Base-by-base conservation (phyloP, 2,329 filamentous ascomycete species). In the Zopfia rhizophila region DNA sequence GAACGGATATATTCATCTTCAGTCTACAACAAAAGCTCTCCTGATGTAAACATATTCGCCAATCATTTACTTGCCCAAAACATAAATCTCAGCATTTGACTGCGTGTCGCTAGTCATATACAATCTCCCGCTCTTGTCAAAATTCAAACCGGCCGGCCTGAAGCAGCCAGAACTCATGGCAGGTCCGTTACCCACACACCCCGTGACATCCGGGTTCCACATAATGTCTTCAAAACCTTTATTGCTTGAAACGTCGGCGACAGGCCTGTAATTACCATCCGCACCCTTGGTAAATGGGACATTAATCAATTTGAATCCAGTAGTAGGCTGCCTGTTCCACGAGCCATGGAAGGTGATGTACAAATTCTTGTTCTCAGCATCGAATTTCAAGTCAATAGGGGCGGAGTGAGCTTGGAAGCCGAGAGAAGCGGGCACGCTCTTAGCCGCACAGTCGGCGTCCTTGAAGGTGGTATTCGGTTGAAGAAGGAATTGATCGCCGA, bases 261-360 rank as follows among this genome's bases (percentile, higher is more conserved):
- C 66, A 4, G 79, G 78, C 36, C 72, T 69, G 23, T 61, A 61
- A 3, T 44, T 41, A 0, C 63, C 65, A 28, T 77, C 78, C 3
- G 45, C 44, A 10, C 55, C 58, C 29, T 75, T 67, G 22, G 64
- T 60, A 25, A 81, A 80, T 3, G 66, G 58, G 8, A 82, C 70
- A 3, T 72, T 63, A 7, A 74, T 74, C 31, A 82, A 53, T 56
- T 79, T 78, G 65, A 81, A 82, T 2, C 79, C 79, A 1, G 73
- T 72, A 11, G 78, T 78, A 2, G 69, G 60, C 7, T 65, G 57
- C n/a, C 78, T 68, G 58, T 82, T 72, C 85, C 87, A 90, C 65
- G 81, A 85, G 7, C 88, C 88, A 65, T 90, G 87, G 71, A 89
- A 90, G 0, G 82, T 78, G 19, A 91, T 73, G 65, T 82, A 90